phyloP scores from a whole-genome alignment of 108 stramenopile species.

The Cyclostephanos tholiformis region DNA sequence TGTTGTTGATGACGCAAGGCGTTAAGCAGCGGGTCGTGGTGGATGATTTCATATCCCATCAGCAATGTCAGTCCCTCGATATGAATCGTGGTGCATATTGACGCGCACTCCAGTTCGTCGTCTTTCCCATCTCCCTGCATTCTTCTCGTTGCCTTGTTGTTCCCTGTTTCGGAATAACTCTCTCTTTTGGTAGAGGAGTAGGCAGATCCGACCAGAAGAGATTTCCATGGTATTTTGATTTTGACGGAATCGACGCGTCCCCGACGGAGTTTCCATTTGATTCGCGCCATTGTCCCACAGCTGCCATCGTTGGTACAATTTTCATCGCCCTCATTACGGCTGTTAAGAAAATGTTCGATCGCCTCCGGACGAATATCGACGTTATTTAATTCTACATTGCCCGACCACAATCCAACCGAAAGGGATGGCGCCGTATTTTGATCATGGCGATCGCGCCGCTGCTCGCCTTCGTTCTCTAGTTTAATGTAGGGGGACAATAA shows the following conservation, averaged over 20 bases:
- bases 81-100: constrained; percentile 20
- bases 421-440: constrained; percentile 14
- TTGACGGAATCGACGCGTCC: constrained; percentile 36
- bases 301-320: constrained; percentile 11
- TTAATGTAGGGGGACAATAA: constrained; percentile 46
- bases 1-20: constrained; percentile 9
- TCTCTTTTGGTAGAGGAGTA: constrained; percentile 23
- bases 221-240: constrained; percentile 45
- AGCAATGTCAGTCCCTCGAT: constrained; percentile 33
- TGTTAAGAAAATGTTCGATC: constrained; percentile 42
- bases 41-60: constrained; percentile 42
- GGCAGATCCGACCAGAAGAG: constrained; percentile 35
- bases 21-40: constrained; percentile 20
- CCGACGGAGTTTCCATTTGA: constrained; percentile 44
- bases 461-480: constrained; percentile 26
- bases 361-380: constrained; percentile 44
- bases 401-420: constrained; percentile 44
- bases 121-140: constrained; percentile 7
- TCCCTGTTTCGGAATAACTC: constrained; percentile 1
- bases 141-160: neutral
- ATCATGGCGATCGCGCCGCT: constrained; percentile 2
- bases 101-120: neutral
- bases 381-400: constrained; percentile 39
- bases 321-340: neutral
- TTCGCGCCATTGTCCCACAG: neutral